Conservation (phyloP, 371 early-diverging fungal genomes). For the Actinomortierella ambigua region DNA sequence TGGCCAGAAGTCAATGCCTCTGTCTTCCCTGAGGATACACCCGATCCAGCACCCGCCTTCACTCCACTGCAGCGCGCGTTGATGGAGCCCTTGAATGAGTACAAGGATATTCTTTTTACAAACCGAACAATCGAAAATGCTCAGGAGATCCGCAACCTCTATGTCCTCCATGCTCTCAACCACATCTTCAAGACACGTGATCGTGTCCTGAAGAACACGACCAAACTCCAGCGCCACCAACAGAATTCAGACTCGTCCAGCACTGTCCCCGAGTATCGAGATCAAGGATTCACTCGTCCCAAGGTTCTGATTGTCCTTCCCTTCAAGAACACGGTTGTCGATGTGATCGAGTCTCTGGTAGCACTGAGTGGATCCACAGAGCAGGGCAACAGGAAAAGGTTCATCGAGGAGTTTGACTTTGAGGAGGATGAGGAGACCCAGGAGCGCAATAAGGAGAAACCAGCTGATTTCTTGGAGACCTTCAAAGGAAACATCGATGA, state of each 20-base stretch:
- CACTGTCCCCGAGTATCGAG: slow-evolving; percentile 77
- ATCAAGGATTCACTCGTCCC: slow-evolving; percentile 96
- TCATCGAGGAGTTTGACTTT: slow-evolving; percentile 75
- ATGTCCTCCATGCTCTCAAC: slow-evolving; percentile 87
- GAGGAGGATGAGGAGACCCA: slow-evolving; percentile 46
- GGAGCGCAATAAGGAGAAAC: slow-evolving; percentile 67
- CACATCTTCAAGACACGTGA: slow-evolving; percentile 87
- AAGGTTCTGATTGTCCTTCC: slow-evolving; percentile 91
- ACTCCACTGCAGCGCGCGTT: slow-evolving; percentile 65
- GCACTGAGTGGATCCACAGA: slow-evolving; percentile 81
- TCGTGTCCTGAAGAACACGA: slow-evolving; percentile 80
- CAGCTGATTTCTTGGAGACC: slow-evolving; percentile 80
- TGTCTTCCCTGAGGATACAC: background rate
- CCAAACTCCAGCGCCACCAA: slow-evolving; percentile 67
- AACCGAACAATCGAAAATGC: slow-evolving; percentile 66
- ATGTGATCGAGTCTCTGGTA: slow-evolving; percentile 79
- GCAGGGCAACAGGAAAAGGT: slow-evolving; percentile 81
- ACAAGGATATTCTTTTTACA: slow-evolving; percentile 78
- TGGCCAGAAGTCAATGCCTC: slow-evolving; percentile 40
- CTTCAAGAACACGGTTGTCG: slow-evolving; percentile 82
- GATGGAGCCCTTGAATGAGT: slow-evolving; percentile 70
- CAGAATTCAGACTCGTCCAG: slow-evolving; percentile 53
- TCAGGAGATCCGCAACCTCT: slow-evolving; percentile 70
- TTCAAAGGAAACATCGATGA: slow-evolving; percentile 97
- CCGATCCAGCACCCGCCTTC: slow-evolving; percentile 32